A percentile compares a stretch with the other conserved stretches of the same genome.
These are phyloP conservation scores for Xylariaceae sp. DNA, from an alignment of 2,329 filamentous ascomycete genomes.

Conservation along the genomic window DNA sequence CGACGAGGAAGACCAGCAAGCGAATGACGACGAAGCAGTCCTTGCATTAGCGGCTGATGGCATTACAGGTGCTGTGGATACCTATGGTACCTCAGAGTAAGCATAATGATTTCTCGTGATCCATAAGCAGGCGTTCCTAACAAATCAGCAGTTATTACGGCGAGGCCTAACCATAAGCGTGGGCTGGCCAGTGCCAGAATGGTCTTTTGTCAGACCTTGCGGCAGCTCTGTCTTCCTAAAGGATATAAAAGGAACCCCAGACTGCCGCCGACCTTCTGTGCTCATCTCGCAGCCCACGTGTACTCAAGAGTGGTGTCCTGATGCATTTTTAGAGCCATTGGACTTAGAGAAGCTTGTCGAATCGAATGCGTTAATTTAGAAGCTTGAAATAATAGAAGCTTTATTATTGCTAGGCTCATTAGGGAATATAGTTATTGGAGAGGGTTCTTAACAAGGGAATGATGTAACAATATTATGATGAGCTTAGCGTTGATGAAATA, in stretches of 20 bases:
- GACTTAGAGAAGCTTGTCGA: conserved; percentile 1
- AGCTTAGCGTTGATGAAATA: conserved; percentile 21
- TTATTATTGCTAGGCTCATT: conserved; percentile 10
- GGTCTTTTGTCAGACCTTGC: conserved; percentile 2
- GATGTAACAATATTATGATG: not conserved
- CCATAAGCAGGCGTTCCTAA: conserved; percentile 12
- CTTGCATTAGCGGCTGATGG: conserved; percentile 39
- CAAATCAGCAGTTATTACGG: conserved; percentile 35
- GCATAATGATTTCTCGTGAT: conserved; percentile 7
- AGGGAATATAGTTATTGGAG: not conserved
- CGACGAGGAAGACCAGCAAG: conserved; percentile 30
- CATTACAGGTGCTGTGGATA: conserved; percentile 31
- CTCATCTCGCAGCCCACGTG: conserved; percentile 21
- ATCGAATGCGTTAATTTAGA: not conserved
- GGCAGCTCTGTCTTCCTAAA: not conserved
- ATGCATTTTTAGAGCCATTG: conserved; percentile 3
- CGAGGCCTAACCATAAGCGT: conserved; percentile 35
- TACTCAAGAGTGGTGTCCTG: conserved; percentile 12
- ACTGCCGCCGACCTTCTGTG: conserved; percentile 2
- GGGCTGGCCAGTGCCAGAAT: conserved; percentile 14
- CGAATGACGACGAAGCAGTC: conserved; percentile 38
- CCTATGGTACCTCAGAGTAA: conserved; percentile 39
- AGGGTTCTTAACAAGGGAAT: not conserved
- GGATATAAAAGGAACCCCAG: conserved; percentile 6
- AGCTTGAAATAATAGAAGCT: conserved; percentile 11